Percentiles rank a stretch among this genome's conserved stretches.
Evolutionary conservation across 345 rosid species (phyloP).

Genomic region (Stellera chamaejasme): DNA sequence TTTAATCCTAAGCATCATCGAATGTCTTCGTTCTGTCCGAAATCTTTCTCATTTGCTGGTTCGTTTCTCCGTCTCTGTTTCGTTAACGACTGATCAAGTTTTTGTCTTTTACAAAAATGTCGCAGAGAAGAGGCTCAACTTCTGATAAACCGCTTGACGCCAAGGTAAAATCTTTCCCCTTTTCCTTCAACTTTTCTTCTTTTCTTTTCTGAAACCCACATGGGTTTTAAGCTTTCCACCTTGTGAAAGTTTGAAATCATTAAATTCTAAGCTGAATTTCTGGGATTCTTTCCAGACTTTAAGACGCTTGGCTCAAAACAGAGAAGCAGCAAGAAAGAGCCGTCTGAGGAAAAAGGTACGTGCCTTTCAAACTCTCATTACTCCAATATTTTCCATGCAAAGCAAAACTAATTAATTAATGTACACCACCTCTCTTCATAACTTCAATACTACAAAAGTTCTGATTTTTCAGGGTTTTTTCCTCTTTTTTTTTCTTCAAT

Average conservation of each 20-base stretch:
- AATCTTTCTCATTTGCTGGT: not conserved
- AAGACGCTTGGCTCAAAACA: slow-evolving; percentile 97
- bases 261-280: too few species aligned
- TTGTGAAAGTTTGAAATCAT: too few species aligned
- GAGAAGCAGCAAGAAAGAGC: slow-evolving; percentile 99
- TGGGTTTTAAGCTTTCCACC: too few species aligned
- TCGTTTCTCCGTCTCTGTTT: not conserved
- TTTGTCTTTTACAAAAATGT: slow-evolving; percentile 12
- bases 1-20: slow-evolving; percentile 10
- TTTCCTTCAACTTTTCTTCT: not conserved
- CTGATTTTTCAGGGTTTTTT: slow-evolving; percentile 11
- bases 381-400: not conserved
- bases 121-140: slow-evolving; percentile 78
- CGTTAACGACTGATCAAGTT: not conserved
- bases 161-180: slow-evolving; percentile 41
- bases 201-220: slow-evolving; percentile 1
- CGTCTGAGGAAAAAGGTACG: slow-evolving; percentile 90
- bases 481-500: not conserved
- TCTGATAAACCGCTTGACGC: slow-evolving; percentile 89
- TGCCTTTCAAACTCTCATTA: not conserved
- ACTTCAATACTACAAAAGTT: not conserved
- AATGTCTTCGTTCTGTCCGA: slow-evolving; percentile 2
- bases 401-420: not conserved
- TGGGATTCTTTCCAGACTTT: slow-evolving; percentile 45
- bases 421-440: not conserved